These are phyloP conservation scores for Aegilops speltoides DNA, from an alignment of 176 grass and related monocot species.

Conservation along the genomic window DNA sequence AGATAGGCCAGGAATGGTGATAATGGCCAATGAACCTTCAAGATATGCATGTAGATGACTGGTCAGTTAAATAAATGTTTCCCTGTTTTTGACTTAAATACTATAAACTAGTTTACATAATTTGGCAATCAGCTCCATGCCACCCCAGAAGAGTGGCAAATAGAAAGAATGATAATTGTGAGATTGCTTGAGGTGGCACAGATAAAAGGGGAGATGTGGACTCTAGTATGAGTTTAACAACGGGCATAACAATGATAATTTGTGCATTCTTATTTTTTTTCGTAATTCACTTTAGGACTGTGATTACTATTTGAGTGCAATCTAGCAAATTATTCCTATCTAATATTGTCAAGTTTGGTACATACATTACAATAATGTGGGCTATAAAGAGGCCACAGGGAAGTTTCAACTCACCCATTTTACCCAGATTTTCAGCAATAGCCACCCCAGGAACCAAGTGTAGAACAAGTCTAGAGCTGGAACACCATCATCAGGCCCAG, in stretches of 20 bases:
- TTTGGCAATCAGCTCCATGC: background rate
- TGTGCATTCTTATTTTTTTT: too few relatives aligned
- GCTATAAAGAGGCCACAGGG: background rate
- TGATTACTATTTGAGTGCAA: too few relatives aligned
- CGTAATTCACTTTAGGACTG: too few relatives aligned
- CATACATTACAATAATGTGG: background rate
- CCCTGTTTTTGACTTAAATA: background rate
- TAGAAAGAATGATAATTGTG: background rate
- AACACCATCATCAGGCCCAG: background rate
- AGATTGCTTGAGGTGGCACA: background rate
- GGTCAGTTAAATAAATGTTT: background rate
- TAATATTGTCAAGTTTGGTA: background rate
- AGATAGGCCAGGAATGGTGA: constrained; percentile 16
- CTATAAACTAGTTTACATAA: background rate
- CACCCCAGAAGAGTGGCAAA: background rate
- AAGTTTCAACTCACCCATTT: background rate
- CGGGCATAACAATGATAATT: too few relatives aligned
- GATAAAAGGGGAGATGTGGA: background rate
- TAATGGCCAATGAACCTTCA: constrained; percentile 36
- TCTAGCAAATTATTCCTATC: too few relatives aligned
- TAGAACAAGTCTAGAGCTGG: background rate
- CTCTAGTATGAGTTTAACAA: too few relatives aligned
- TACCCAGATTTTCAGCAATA: background rate
- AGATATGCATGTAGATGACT: background rate
- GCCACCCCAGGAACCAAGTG: background rate